phyloP scores from a whole-genome alignment of 2,329 filamentous ascomycete genomes.

The Ceratocystis alfenasii region DNA sequence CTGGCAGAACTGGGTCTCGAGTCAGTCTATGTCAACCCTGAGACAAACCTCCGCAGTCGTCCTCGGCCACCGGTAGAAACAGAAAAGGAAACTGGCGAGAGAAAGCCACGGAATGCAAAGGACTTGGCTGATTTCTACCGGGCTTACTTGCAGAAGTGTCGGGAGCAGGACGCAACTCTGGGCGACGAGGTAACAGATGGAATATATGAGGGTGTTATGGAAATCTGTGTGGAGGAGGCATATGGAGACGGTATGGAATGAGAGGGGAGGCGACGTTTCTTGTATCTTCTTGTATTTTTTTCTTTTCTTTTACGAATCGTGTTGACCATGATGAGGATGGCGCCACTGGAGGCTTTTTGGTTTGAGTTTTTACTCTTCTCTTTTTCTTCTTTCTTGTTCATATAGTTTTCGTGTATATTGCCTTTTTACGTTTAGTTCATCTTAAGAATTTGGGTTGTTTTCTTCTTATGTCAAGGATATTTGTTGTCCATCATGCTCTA shows the following conservation, averaged over 20 bases:
- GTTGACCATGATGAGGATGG: neutral
- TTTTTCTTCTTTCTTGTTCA: neutral
- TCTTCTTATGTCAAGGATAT: no score
- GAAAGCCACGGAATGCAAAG: neutral
- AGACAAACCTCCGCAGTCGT: neutral
- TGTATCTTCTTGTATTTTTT: neutral
- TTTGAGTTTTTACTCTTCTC: neutral
- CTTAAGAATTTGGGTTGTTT: neutral
- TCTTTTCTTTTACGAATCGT: neutral
- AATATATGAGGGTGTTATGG: neutral
- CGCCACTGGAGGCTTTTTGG: neutral
- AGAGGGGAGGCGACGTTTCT: neutral
- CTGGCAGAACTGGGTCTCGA: conserved; percentile 39
- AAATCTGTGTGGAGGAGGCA: neutral
- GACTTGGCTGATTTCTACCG: neutral
- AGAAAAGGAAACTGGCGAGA: conserved; percentile 10
- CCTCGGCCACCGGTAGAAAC: conserved; percentile 26
- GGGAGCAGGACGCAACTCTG: neutral
- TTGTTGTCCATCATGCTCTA: no score
- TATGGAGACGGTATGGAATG: neutral
- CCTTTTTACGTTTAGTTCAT: neutral
- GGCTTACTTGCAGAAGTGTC: neutral
- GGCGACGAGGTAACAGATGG: neutral
- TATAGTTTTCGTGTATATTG: neutral
- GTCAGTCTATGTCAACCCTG: conserved; percentile 28